Base-by-base conservation (phyloP, 2,329 filamentous ascomycete genomes). In the Proliferodiscus dingleyae region DNA sequence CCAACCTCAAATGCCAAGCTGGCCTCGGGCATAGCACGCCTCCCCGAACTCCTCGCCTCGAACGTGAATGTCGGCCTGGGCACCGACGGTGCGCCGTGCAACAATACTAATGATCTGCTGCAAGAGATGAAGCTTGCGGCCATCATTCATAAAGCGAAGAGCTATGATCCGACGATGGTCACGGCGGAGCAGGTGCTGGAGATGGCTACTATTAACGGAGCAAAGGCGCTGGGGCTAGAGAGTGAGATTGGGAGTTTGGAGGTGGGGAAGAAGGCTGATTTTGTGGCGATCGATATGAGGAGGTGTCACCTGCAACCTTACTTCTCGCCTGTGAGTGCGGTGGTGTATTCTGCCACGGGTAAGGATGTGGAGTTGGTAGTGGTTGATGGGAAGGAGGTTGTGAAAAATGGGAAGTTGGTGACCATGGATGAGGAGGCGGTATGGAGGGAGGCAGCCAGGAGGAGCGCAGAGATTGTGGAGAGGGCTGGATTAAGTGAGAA, bases 201-300 rank as follows among this genome's bases (percentile, higher is more conserved):
- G 32, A 51, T 52, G 50, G 50, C 43, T 5, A 52, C 50, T 8
- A 52, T 52, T 18, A 50, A 52, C 16, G 50, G 50, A 2, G 50
- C 50, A 5, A 44, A 43, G 30, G 50, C 47, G 11, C 28, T 50
- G 3, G 47, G 45, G 9, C 36, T 52, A 8, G 26, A 29, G 16
- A 24, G 37, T 4, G 45, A 41, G 19, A 46, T 50, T 38, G 50
- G 47, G 15, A 52, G 50, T 33, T 55, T 83, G 46, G 67, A 68
- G 51, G 61, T 59, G 1, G 78, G 78, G 0, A 65, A 73, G 55
- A 65, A 70, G 52, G 80, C 80, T 0, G 78, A 83, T 51, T 77
- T 83, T 44, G 72, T 74, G 8, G 63, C 75, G 1, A 64, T 76
- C 34, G 68, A 78, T 41, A 71, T 78, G 21, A 43, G 28, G 22